phyloP scores from a whole-genome alignment of 345 rosid species.

The Gossypium rotundifolium region DNA sequence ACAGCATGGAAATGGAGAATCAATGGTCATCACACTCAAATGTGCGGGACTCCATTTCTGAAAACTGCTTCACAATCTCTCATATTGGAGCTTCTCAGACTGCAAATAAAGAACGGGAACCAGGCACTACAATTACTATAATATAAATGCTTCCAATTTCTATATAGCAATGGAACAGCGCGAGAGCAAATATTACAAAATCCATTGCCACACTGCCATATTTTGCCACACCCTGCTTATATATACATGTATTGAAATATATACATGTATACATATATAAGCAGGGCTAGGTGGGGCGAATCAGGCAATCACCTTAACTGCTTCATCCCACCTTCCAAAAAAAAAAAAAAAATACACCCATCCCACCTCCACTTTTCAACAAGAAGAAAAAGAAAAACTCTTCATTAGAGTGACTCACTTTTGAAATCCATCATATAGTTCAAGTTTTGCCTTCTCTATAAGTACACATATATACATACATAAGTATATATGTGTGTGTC shows the following conservation, averaged over 20 bases:
- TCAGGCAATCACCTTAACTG: no score
- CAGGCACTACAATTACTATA: background rate
- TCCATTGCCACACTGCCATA: background rate
- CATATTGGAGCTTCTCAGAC: slow-evolving; percentile 67
- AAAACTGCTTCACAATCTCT: slow-evolving; percentile 6
- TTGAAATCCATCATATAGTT: no score
- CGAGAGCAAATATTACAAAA: background rate
- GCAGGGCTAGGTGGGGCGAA: no score
- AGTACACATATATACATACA: no score
- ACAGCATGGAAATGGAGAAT: background rate
- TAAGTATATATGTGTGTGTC: no score
- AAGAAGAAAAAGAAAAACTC: no score
- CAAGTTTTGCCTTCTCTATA: no score
- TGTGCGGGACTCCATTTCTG: slow-evolving; percentile 7
- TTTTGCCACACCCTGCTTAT: background rate
- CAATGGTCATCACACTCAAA: background rate
- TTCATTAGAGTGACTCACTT: no score
- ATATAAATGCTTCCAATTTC: background rate
- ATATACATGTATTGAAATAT: no score
- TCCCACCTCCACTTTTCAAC: background rate
- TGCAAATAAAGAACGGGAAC: slow-evolving; percentile 27
- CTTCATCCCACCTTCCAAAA: no score
- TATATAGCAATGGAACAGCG: background rate
- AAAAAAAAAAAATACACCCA: background rate
- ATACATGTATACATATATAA: no score